A percentile compares a stretch with the other conserved stretches of the same genome.
These are phyloP conservation scores for Phytophthora fragariaefolia DNA, from an alignment of 352 stramenopile species.

Conservation along the genomic window DNA sequence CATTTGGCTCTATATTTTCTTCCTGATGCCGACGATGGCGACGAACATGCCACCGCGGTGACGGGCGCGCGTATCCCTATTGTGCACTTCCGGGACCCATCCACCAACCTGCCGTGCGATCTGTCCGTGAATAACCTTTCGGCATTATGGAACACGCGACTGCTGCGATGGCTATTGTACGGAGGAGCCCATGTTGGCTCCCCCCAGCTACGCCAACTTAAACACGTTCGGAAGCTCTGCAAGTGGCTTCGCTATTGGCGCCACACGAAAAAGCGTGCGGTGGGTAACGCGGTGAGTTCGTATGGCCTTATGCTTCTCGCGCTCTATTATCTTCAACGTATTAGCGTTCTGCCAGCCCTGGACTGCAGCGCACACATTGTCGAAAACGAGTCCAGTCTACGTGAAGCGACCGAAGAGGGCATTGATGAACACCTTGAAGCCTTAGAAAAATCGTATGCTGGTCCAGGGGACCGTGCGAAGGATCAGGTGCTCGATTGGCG, in stretches of 20 bases:
- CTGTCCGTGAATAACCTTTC: conserved; percentile 86
- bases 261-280: conserved; percentile 35
- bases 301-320: conserved; percentile 78
- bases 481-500: conserved; percentile 29
- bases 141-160: conserved; percentile 81
- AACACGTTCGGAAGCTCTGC: conserved; percentile 38
- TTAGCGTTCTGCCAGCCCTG: conserved; percentile 50
- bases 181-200: conserved; percentile 2
- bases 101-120: conserved; percentile 57
- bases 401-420: conserved; percentile 21
- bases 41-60: conserved; percentile 30
- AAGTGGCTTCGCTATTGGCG: conserved; percentile 72
- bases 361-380: conserved; percentile 40
- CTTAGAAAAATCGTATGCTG: conserved; percentile 28
- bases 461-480: not conserved
- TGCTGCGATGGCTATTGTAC: conserved; percentile 50
- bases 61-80: conserved; percentile 72
- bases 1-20: conserved; percentile 70
- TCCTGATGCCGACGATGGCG: conserved; percentile 16
- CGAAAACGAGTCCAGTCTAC: conserved; percentile 32
- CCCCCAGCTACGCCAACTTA: conserved; percentile 12
- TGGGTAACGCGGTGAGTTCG: conserved; percentile 57
- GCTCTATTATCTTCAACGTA: conserved; percentile 71
- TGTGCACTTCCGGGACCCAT: conserved; percentile 59
- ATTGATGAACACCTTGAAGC: conserved; percentile 33